Evolutionary conservation across 2,329 filamentous ascomycete species (phyloP).

Genomic region (Fonsecaea erecta): DNA sequence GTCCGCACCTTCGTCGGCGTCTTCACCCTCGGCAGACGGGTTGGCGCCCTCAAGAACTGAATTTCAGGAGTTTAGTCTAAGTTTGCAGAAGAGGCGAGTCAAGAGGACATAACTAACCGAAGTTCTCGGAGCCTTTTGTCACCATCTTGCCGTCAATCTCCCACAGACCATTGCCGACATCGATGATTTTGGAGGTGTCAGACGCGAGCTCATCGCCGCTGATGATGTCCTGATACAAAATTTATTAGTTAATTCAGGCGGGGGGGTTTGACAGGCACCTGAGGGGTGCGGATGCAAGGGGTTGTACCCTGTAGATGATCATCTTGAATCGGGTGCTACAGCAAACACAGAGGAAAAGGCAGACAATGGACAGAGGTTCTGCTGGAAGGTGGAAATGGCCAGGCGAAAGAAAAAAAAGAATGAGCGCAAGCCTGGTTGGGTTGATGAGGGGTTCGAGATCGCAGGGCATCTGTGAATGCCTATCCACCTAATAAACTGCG

Average conservation of each 20-base stretch:
- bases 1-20: conserved; percentile 75
- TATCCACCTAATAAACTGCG: background rate
- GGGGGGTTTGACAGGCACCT: background rate
- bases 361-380: conserved; percentile 35
- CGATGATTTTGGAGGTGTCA: conserved; percentile 85
- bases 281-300: background rate
- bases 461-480: conserved; percentile 32
- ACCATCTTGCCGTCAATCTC: conserved; percentile 94
- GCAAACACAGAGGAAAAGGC: conserved; percentile 17
- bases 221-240: conserved; percentile 73
- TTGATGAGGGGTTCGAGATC: conserved; percentile 42
- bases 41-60: conserved; percentile 74
- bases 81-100: background rate
- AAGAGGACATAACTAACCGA: conserved; percentile 61
- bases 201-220: conserved; percentile 95
- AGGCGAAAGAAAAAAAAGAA: conserved; percentile 22
- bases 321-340: conserved; percentile 59
- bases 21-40: conserved; percentile 85
- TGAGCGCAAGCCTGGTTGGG: conserved; percentile 36
- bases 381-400: conserved; percentile 29
- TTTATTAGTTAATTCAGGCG: conserved; percentile 19
- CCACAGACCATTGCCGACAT: conserved; percentile 78
- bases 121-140: conserved; percentile 72
- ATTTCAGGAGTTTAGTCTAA: background rate
- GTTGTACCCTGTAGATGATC: conserved; percentile 72